Conservation (phyloP, 2,329 filamentous ascomycete genomes). For the Phialophora verrucosa region DNA sequence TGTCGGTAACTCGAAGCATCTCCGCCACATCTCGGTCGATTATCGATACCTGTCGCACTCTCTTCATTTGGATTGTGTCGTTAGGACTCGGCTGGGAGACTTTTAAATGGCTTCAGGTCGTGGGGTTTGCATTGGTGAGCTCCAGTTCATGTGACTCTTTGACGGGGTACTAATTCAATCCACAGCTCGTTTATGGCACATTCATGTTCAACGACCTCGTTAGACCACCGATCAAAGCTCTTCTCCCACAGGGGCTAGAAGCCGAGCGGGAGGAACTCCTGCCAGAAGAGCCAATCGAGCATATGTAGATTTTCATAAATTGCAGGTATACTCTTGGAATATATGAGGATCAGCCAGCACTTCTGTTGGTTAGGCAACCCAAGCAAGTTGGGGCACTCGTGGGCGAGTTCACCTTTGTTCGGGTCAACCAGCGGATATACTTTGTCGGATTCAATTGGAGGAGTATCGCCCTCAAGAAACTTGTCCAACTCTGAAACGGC, state of each 20-base stretch:
- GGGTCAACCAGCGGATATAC: not conserved
- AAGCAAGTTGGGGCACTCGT: not conserved
- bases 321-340: not conserved
- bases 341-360: not conserved
- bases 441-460: not conserved
- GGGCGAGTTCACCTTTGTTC: not conserved
- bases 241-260: slow-evolving; percentile 57
- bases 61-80: slow-evolving; percentile 98
- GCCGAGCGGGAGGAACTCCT: slow-evolving; percentile 57
- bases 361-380: not conserved
- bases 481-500: not conserved
- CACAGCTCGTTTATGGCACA: slow-evolving; percentile 83
- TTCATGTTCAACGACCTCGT: slow-evolving; percentile 96
- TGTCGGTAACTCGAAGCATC: slow-evolving; percentile 87
- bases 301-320: slow-evolving; percentile 46
- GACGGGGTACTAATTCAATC: slow-evolving; percentile 6
- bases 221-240: slow-evolving; percentile 75
- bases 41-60: slow-evolving; percentile 94
- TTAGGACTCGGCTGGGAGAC: slow-evolving; percentile 93
- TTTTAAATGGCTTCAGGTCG: slow-evolving; percentile 95
- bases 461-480: not conserved
- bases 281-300: slow-evolving; percentile 84
- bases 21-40: slow-evolving; percentile 93
- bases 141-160: not conserved
- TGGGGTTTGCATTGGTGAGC: slow-evolving; percentile 72